Percentiles rank a stretch among this genome's conserved stretches.
phyloP scores from a whole-genome alignment of 1,284 basidiomycete genomes.

The Puccinia brachypodii region DNA sequence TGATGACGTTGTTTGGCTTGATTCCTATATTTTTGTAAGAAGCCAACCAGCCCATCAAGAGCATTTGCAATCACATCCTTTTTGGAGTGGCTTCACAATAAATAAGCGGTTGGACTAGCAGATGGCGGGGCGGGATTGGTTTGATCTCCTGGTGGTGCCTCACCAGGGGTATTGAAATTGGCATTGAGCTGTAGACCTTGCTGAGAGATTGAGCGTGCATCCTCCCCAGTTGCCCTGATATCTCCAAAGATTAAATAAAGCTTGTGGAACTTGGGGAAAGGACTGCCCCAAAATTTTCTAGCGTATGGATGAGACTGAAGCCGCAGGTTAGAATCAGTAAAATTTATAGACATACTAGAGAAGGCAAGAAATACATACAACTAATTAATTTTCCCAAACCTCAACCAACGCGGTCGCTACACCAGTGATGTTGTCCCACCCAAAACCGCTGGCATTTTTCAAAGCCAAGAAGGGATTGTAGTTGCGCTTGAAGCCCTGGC shows the following conservation, averaged over 20 bases:
- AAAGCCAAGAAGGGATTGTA: neutral
- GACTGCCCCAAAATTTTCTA: neutral
- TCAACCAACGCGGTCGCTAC: neutral
- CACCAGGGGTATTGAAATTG: neutral
- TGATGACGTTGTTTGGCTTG: neutral
- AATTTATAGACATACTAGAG: neutral
- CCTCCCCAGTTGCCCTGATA: neutral
- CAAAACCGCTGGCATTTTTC: neutral
- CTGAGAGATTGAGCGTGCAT: neutral
- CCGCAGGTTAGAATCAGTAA: neutral
- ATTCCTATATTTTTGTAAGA: neutral
- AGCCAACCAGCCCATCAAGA: neutral
- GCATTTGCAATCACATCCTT: neutral
- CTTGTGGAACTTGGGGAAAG: neutral
- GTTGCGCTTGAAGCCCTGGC: neutral
- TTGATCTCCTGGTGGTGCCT: neutral
- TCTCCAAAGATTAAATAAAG: neutral
- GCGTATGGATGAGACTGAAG: no score
- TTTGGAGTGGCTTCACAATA: neutral
- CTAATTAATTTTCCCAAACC: neutral
- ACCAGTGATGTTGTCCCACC: neutral
- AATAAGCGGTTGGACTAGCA: neutral
- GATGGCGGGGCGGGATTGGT: neutral
- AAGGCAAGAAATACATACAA: neutral
- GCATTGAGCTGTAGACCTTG: neutral